These are phyloP conservation scores for Tulasnella sp. DNA, from an alignment of 768 basidiomycete genomes.

Conservation along the genomic window DNA sequence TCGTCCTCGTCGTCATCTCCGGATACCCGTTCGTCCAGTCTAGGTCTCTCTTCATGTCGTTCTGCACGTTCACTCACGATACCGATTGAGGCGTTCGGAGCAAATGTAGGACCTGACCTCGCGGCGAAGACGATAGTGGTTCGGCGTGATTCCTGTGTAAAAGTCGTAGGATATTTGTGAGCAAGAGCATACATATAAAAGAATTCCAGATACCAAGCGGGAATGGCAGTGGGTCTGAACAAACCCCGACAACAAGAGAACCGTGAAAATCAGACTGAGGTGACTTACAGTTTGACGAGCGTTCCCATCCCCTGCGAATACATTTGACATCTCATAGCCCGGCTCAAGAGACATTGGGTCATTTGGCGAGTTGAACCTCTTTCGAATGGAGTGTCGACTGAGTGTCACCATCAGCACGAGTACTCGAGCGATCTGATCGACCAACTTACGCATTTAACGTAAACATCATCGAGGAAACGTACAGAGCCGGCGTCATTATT, in stretches of 20 bases:
- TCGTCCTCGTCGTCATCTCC: not conserved
- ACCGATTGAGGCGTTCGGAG: not conserved
- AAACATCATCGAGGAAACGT: not conserved
- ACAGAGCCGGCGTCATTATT: not conserved
- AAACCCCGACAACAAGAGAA: not conserved
- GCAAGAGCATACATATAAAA: not conserved
- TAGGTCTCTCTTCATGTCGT: not conserved
- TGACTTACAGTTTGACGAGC: not conserved
- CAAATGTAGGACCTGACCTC: not conserved
- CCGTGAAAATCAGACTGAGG: not conserved
- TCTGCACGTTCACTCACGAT: not conserved
- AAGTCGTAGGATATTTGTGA: not conserved
- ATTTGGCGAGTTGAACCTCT: not conserved
- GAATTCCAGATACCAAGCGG: too few relatives aligned
- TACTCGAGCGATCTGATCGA: too few relatives aligned
- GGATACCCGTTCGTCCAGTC: not conserved
- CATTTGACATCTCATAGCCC: not conserved
- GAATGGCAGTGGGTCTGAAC: too few relatives aligned
- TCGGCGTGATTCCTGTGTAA: not conserved
- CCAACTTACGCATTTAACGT: not conserved
- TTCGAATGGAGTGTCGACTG: not conserved
- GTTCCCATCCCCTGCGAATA: not conserved
- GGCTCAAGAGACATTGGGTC: not conserved
- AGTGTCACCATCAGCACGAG: too few relatives aligned
- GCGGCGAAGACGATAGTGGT: not conserved